These are phyloP conservation scores for Microdochium nivale DNA, from an alignment of 2,329 filamentous ascomycete genomes.

Conservation along the genomic window DNA sequence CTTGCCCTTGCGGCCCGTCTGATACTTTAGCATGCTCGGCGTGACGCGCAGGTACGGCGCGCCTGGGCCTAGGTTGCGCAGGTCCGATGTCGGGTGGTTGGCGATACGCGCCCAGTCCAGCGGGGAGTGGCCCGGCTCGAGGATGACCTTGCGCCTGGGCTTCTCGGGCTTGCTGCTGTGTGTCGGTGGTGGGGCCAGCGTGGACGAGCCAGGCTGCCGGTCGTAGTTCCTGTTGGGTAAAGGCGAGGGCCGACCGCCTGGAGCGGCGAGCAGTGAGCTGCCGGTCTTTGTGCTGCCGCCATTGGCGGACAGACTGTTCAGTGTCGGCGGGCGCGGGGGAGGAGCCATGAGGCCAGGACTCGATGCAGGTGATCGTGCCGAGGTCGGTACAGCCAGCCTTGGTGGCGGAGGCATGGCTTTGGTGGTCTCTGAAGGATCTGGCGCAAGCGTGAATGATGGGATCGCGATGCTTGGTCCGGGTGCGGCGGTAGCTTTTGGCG, in stretches of 20 bases:
- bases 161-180: constrained; percentile 43
- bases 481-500: constrained; percentile 37
- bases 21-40: constrained; percentile 66
- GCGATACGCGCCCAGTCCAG: constrained; percentile 89
- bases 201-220: constrained; percentile 21
- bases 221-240: constrained; percentile 29
- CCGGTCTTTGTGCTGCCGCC: background rate
- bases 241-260: constrained; percentile 22
- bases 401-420: background rate
- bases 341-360: constrained; percentile 12
- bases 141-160: constrained; percentile 61
- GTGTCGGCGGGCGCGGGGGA: constrained; percentile 13
- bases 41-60: constrained; percentile 64
- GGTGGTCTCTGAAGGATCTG: constrained; percentile 8
- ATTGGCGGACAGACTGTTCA: constrained; percentile 9
- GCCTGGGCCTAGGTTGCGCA: constrained; percentile 50
- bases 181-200: constrained; percentile 47
- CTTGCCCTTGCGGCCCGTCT: constrained; percentile 74
- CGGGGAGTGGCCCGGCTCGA: constrained; percentile 87
- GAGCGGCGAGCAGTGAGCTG: constrained; percentile 10
- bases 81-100: constrained; percentile 50
- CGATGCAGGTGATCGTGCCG: background rate
- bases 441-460: constrained; percentile 37
- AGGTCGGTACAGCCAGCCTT: background rate
- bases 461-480: constrained; percentile 18